Evolutionary conservation across 805 yeast genomes (phyloP), one percentile per base, ranked within the genome.

Genomic region (Myxozyma neglecta): DNA sequence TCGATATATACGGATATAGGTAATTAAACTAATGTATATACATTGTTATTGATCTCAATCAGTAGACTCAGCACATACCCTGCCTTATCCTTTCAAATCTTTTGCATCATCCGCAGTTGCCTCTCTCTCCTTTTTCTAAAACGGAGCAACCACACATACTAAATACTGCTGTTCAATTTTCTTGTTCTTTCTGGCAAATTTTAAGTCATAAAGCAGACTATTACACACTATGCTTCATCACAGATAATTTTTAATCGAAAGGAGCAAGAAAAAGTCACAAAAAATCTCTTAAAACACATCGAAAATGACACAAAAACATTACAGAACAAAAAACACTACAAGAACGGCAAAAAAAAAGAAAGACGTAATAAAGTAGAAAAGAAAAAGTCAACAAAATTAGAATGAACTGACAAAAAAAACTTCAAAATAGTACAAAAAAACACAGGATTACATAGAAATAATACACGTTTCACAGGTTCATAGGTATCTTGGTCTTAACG

Each of bases 401-500:
- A 43, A 52, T 45, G 37, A 49, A 29, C 11, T 13, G 42, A 20
- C 16, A 47, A 20, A 11, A 24, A 36, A 56, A 11, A 18, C 14
- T 14, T 29, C 20, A 36, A 29, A 45, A 32, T 42, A 2, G 42
- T 20, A 35, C 9, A 32, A 39, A 50, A 46, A 36, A 55, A 45
- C 29, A 46, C 52, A 47, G 48, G 14, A n/a, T 20, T 53, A 39
- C 49, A 48, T 34, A 8, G 44, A 55, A 60, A 44, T 39, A 46
- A 37, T 42, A 42, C 44, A 54, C 45, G 37, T 14, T 24, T 40
- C 44, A 39, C 29, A n/a, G 24, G 13, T 39, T 13, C 5, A 35
- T 35, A 20, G 53, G 29, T 18, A 14, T 7, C 48, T n/a, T n/a
- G 16, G 16, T 42, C 34, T 24, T 53, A 44, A 43, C 61, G 46